Conservation (phyloP, 305 asterid species). For the Rubia tinctorum region DNA sequence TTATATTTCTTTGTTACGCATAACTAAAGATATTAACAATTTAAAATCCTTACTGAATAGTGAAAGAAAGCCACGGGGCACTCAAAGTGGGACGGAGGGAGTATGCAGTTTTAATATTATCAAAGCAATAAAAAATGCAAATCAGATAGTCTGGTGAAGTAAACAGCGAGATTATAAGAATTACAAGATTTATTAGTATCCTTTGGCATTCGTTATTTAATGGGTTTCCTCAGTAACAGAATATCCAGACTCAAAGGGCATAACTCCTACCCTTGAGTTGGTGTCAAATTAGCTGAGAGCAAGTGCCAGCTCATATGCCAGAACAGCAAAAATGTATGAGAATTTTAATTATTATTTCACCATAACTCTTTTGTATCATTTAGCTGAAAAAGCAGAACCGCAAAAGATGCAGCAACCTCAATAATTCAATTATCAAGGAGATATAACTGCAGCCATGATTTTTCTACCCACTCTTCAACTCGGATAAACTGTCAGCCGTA, state of each 20-base stretch:
- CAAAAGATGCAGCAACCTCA: background rate
- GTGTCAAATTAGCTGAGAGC: background rate
- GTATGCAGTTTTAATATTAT: background rate
- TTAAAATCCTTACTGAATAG: background rate
- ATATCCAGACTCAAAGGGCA: background rate
- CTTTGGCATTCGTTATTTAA: background rate
- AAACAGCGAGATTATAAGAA: background rate
- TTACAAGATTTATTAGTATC: background rate
- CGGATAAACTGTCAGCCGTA: background rate
- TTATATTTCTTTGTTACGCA: background rate
- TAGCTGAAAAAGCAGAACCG: background rate
- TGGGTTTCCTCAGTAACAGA: background rate
- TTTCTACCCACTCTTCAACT: conserved; percentile 1
- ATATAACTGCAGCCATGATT: background rate
- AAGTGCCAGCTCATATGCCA: background rate
- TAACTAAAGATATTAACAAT: background rate
- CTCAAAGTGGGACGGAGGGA: no score
- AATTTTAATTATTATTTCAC: background rate
- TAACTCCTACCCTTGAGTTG: background rate
- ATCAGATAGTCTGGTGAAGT: background rate
- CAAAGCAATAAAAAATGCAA: background rate
- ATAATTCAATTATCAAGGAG: background rate
- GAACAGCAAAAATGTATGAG: background rate
- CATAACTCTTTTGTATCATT: background rate
- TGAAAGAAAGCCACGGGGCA: no score